Evolutionary conservation across 495 filamentous ascomycete genomes (phyloP), one percentile per base, ranked within the genome.

Genomic region (Podospora conica): DNA sequence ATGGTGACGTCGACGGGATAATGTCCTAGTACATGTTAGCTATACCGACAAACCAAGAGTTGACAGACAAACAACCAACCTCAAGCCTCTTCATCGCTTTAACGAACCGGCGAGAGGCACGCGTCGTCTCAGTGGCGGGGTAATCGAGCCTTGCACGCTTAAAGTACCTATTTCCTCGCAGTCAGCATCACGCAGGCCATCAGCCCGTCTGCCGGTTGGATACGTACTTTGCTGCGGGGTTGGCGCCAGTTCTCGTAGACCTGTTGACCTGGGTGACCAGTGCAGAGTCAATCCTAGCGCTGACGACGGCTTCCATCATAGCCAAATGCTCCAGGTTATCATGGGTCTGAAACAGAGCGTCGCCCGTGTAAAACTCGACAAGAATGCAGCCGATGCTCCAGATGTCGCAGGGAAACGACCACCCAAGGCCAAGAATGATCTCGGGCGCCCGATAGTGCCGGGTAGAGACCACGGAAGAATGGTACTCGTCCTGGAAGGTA

Each of bases 321-420:
- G 93, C 95, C 56, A 98, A 80, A 79, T 98, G 95, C 74, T 98
- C 95, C 7, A 97, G 85, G 70, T 98, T 98, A 79, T 98, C 95
- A 71, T 98, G 95, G 0, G 95, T 98, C 76, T 98, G 95, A 74
- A 98, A 98, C 3, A 98, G 80, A 20, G 96, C 95, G 77, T 98
- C 96, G 3, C 96, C 95, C 2, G 96, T 98, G 74, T 92, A 98
- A 77, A 98, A 98, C 70, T 98, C 95, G n/a, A 98, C 96, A 54
- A 98, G 79, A 67, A 98, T 98, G 71, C 95, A 98, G 8, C 96
- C 96, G 60, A 98, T 97, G 80, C 94, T 98, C 96, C 95, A 98
- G 56, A 98, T 93, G 72, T 98, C 95, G 73, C 96, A 98, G 0
- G 95, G 94, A 74, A 90, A 97, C 65, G 92, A 97, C 96, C 95